Percentiles rank a stretch among this genome's conserved stretches.
Conservation (phyloP, 2,329 filamentous ascomycete genomes). For the Scedosporium boydii region DNA sequence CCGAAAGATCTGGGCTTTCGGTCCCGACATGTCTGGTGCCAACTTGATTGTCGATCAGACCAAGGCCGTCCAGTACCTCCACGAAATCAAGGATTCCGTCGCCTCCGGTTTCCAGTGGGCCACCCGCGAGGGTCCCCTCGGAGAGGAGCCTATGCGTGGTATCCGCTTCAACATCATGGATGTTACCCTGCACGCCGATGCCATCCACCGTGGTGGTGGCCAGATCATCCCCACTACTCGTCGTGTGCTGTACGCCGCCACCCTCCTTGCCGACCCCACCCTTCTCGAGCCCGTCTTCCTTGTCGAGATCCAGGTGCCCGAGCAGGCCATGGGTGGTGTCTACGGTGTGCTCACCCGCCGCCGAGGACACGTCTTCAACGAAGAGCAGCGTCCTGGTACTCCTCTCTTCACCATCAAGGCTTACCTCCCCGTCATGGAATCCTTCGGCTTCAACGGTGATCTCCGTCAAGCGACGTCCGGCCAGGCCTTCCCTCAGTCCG, state of each 20-base stretch:
- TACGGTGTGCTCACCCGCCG: constrained; percentile 97
- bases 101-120: constrained; percentile 99
- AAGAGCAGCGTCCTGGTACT: constrained; percentile 97
- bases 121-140: constrained; percentile 91
- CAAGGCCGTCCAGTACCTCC: constrained; percentile 99
- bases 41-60: constrained; percentile 99
- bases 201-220: constrained; percentile 98
- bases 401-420: constrained; percentile 98
- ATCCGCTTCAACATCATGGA: constrained; percentile 98
- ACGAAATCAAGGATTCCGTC: constrained; percentile 99
- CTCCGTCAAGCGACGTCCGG: constrained; percentile 87
- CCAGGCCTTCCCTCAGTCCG: constrained; percentile 97
- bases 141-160: constrained; percentile 96
- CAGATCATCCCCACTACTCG: constrained; percentile 97
- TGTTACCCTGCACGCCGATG: constrained; percentile 98
- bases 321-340: constrained; percentile 98
- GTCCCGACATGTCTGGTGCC: constrained; percentile 93
- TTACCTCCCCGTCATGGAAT: constrained; percentile 93
- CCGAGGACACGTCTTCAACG: constrained; percentile 97
- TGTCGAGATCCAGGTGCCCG: constrained; percentile 98
- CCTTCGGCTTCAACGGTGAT: constrained; percentile 98
- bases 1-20: constrained; percentile 99
- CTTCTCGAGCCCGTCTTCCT: constrained; percentile 97
- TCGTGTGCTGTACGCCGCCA: constrained; percentile 91
- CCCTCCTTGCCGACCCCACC: constrained; percentile 82